These are phyloP conservation scores for Kazachstania sp. DNA, from an alignment of 1,139 yeast species.

Conservation along the genomic window DNA sequence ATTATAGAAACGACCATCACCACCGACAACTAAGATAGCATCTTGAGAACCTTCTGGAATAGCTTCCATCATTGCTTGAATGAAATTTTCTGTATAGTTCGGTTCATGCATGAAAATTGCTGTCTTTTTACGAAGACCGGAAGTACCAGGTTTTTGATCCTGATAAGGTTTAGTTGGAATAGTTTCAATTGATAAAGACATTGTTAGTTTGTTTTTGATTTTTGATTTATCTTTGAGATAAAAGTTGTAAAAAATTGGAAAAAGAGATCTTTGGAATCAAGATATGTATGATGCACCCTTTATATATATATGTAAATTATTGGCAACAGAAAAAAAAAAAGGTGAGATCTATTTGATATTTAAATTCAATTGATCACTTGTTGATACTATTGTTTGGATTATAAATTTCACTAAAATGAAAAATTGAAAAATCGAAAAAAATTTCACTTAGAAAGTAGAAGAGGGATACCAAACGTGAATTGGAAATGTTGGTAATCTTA, in stretches of 20 bases:
- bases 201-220: not conserved
- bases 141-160: constrained; percentile 97
- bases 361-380: too few relatives aligned
- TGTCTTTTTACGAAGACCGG: constrained; percentile 92
- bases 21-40: constrained; percentile 84
- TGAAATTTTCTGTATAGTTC: constrained; percentile 86
- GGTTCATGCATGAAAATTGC: constrained; percentile 64
- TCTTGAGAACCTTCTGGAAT: constrained; percentile 81
- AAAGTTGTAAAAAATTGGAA: too few relatives aligned
- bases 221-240: too few relatives aligned
- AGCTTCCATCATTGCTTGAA: constrained; percentile 76
- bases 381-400: too few relatives aligned
- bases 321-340: not conserved
- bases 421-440: too few relatives aligned
- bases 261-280: too few relatives aligned
- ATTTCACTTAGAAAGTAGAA: too few relatives aligned
- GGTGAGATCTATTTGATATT: not conserved
- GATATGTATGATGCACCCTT: too few relatives aligned
- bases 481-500: too few relatives aligned
- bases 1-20: constrained; percentile 93
- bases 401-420: too few relatives aligned
- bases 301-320: too few relatives aligned
- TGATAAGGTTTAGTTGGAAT: constrained; percentile 57
- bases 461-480: too few relatives aligned
- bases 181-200: constrained; percentile 19